Conservation (phyloP, 129 eudicot genomes). For the Oenanthe sinensis region DNA sequence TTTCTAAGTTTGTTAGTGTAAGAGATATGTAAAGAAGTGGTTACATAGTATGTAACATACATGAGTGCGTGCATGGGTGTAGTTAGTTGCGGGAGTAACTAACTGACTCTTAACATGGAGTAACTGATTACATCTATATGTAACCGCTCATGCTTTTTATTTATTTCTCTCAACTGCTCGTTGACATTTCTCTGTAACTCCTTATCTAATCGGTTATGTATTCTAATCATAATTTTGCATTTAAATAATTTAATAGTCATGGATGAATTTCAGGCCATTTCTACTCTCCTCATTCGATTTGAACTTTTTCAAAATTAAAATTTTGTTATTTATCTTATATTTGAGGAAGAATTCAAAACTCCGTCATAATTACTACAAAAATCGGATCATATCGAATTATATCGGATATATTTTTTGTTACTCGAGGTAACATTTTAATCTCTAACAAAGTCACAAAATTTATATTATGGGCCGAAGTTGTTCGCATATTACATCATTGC, state of each 20-base stretch:
- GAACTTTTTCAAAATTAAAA: too few species aligned
- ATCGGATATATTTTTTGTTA: too few species aligned
- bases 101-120: not conserved
- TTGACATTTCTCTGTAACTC: not conserved
- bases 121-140: conserved; percentile 11
- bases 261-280: not conserved
- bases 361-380: too few species aligned
- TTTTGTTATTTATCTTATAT: too few species aligned
- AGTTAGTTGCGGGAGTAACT: conserved; percentile 8
- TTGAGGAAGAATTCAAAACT: too few species aligned
- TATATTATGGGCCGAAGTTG: not conserved
- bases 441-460: too few species aligned
- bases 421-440: too few species aligned
- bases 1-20: not conserved
- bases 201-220: not conserved
- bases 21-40: not conserved
- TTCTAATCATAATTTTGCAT: not conserved
- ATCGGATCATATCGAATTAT: not conserved
- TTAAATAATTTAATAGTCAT: not conserved
- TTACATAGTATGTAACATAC: not conserved
- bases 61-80: conserved; percentile 8
- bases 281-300: not conserved
- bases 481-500: not conserved
- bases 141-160: not conserved
- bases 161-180: not conserved